Conservation (phyloP, 306 rosid genomes). For the Acmispon strigosus region DNA sequence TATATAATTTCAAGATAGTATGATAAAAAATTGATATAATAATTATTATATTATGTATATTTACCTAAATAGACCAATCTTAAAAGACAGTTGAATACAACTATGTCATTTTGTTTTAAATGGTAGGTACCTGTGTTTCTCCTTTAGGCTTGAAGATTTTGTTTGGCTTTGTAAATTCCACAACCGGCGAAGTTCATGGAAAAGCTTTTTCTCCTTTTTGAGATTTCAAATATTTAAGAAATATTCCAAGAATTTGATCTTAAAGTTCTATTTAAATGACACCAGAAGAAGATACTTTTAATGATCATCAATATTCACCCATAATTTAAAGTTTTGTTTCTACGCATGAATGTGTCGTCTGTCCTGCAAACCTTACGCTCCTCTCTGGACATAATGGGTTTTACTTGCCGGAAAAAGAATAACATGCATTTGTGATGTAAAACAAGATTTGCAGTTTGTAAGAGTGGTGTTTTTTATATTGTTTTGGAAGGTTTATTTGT, state of each 20-base stretch:
- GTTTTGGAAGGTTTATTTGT: background rate
- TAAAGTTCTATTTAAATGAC: background rate
- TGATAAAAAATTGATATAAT: too few species aligned
- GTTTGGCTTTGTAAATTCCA: background rate
- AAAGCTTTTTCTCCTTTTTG: constrained; percentile 2
- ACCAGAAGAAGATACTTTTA: background rate
- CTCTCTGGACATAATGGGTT: background rate
- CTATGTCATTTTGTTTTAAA: background rate
- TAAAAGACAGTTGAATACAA: too few species aligned
- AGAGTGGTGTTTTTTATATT: background rate
- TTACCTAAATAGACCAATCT: too few species aligned
- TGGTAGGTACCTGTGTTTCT: background rate
- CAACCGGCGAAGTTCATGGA: background rate
- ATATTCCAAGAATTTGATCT: background rate
- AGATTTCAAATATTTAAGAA: background rate
- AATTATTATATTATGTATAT: too few species aligned
- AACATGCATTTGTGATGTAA: background rate
- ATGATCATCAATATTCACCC: background rate
- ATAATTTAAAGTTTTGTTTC: background rate
- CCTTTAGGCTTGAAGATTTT: background rate
- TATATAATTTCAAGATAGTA: too few species aligned
- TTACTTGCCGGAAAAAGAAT: background rate
- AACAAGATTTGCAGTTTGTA: background rate
- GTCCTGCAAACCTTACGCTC: background rate
- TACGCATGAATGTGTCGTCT: background rate